phyloP scores from a whole-genome alignment of 1,284 basidiomycete species.

The Naganishia liquefaciens region DNA sequence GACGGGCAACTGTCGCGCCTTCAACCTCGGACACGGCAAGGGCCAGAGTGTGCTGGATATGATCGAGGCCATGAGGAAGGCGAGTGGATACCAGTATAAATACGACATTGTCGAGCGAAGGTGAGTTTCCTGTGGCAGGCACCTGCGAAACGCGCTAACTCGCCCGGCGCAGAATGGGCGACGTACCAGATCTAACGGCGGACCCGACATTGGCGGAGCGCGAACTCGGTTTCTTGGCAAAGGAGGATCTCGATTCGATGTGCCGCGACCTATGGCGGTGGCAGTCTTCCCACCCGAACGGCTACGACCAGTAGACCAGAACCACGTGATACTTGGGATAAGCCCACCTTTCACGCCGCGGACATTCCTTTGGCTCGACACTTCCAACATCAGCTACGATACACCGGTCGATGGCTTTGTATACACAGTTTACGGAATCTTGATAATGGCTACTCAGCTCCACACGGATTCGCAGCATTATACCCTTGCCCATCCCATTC shows the following conservation, averaged over 20 bases:
- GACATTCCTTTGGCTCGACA: conserved; percentile 15
- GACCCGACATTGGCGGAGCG: conserved; percentile 87
- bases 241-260: conserved; percentile 79
- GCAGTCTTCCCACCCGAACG: conserved; percentile 33
- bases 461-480: conserved; percentile 9
- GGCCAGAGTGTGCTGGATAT: conserved; percentile 94
- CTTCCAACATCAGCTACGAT: not conserved
- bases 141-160: conserved; percentile 4
- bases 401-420: conserved; percentile 12
- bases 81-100: conserved; percentile 83
- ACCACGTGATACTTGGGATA: not conserved
- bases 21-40: conserved; percentile 92
- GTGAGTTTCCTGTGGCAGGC: conserved; percentile 57
- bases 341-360: not conserved
- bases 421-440: conserved; percentile 14
- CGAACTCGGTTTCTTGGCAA: conserved; percentile 91
- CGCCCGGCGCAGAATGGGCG: conserved; percentile 68
- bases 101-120: conserved; percentile 86
- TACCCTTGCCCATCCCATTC: conserved; percentile 1
- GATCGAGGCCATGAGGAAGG: conserved; percentile 91
- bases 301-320: conserved; percentile 11
- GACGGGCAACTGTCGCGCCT: conserved; percentile 74
- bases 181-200: conserved; percentile 95
- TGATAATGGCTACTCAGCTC: conserved; percentile 2
- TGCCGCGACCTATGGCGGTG: conserved; percentile 57